Base-by-base conservation (phyloP, 768 basidiomycete genomes). In the Podaxis rugospora region DNA sequence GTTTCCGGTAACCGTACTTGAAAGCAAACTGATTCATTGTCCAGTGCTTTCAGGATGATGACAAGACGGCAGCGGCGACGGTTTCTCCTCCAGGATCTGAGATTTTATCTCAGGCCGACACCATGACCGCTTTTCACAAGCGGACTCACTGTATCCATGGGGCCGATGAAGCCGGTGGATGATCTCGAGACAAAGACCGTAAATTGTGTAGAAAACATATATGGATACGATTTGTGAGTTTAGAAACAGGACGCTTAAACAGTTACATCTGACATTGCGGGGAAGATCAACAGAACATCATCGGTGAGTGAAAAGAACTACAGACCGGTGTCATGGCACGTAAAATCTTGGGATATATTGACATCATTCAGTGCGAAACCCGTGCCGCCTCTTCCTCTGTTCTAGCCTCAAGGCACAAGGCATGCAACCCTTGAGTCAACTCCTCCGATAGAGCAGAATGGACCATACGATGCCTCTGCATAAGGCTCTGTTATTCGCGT, bases 401-500 rank as follows among this genome's bases (percentile, higher is more conserved):
- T 73, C 82, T 86, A 14, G 92, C 90, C 59, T 84, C 84, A 66
- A 94, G 72, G 14, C 89, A 89, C 44, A 94, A 75, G 0, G 92
- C 87, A 67, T 94, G 92, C 32, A 94, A 71, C 4, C 92, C 91
- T 60, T 79, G 76, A 25, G 81, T 70, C 50, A 94, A 75, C 69
- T 94, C 90, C 35, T 88, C 86, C 18, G 86, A 80, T 35, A 94
- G 77, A 2, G 86, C 83, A 5, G 83, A 78, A 71, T 93, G 86
- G 51, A 94, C 81, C 77, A 93, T 81, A 51, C 91, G 82, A 74
- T 94, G 92, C 51, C 92, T 84, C 69, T 92, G 88, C 76, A 93
- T 83, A 9, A 86, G 86, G 21, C 75, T 83, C 92, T 92, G 64
- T 39, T 10, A 57, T 49, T 59, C 14, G 37, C 35, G 66, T 47